Base-by-base conservation (phyloP, 1,284 basidiomycete species). In the Naganishia albida region DNA sequence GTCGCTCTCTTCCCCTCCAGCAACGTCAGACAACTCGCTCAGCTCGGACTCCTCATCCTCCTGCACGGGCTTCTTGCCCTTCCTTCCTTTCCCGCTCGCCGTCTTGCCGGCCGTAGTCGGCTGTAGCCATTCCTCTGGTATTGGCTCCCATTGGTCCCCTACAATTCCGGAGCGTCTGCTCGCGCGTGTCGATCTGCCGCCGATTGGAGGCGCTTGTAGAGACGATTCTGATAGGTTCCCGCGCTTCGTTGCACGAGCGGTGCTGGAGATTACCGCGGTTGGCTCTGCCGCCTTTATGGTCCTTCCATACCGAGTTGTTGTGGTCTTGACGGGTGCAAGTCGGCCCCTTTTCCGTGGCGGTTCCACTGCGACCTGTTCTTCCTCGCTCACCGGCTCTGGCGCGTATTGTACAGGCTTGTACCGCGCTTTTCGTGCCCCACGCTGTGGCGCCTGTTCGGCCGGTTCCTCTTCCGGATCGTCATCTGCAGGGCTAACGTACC, bases 71-170 rank as follows among this genome's bases (percentile, higher is more conserved):
- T 1, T 20, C n/a, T 48, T 65, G 48, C 56, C 67, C 28, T 54
- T 39, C 56, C 65, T 70, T 7, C 1, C 23, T 16, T 51, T 65
- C 53, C 60, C 66, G 30, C 50, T 39, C 55, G 65, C 69, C 7
- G 48, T 67, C 62, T 69, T 69, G 3, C 26, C n/a, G 2, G 30
- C 52, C 10, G 53, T 25, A 8, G 52, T n/a, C 34, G 59, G 42
- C 26, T 53, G 50, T 25, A 80, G 67, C 76, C 78, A 78, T 52
- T 79, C 79, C 1, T 72, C 72, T 0, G 80, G 80, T 15, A 81
- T 71, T 56, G 77, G 71, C 63, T 80, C 75, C 80, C 80, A 80
- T 34, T 74, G 76, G 44, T 80, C 78, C 12, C 46, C 57, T 1
- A 60, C 8, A 20, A 60, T 40, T 16, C 46, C 46, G 3, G 57